phyloP scores from a whole-genome alignment of 2,329 filamentous ascomycete species.

The Colletotrichum chrysophilum region DNA sequence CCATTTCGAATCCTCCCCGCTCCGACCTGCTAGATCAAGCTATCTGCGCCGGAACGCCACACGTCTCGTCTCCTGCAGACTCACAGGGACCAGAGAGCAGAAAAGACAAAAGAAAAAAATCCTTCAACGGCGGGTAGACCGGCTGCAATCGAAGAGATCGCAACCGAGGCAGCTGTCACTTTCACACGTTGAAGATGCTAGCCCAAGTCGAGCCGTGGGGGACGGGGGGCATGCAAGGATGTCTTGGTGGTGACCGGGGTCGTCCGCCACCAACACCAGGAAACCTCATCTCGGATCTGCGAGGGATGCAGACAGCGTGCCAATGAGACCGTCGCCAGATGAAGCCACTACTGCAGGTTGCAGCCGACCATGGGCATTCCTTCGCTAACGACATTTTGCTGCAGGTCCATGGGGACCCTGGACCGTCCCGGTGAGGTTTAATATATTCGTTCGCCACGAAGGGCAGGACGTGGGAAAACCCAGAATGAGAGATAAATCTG shows the following conservation, averaged over 20 bases:
- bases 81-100: neutral
- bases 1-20: neutral
- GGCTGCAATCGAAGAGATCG: neutral
- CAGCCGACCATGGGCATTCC: neutral
- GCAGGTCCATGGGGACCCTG: neutral
- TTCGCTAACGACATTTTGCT: neutral
- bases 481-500: neutral
- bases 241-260: neutral
- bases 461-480: neutral
- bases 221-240: neutral
- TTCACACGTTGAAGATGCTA: neutral
- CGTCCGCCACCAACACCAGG: neutral
- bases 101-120: neutral
- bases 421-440: neutral
- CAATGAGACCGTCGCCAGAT: neutral
- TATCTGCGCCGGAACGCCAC: neutral
- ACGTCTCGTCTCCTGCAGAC: neutral
- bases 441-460: neutral
- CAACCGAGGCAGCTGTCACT: neutral
- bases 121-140: neutral
- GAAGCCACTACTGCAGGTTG: neutral
- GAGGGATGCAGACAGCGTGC: neutral
- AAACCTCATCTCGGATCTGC: constrained; percentile 3
- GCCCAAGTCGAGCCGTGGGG: neutral
- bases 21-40: neutral